A percentile compares a stretch with the other conserved stretches of the same genome.
Evolutionary conservation across 768 basidiomycete genomes (phyloP).

Genomic region (Coprinopsis marcescibilis): DNA sequence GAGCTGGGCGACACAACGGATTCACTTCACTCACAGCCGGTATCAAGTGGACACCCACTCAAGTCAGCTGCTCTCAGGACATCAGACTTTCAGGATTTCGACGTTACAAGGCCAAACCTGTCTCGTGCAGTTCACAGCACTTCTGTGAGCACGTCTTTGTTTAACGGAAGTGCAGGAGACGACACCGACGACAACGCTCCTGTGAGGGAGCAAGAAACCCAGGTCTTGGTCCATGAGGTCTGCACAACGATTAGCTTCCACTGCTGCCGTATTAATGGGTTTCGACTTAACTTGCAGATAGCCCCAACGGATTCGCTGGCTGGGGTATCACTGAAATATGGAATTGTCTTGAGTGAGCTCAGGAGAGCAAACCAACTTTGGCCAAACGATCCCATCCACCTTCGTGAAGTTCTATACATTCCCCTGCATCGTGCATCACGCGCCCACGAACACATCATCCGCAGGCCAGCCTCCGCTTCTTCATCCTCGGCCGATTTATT

Average conservation of each 20-base stretch:
- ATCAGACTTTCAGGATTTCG: constrained; percentile 22
- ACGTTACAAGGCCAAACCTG: constrained; percentile 35
- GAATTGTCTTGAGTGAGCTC: constrained; percentile 75
- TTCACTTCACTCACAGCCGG: constrained; percentile 1
- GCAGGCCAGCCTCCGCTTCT: constrained; percentile 11
- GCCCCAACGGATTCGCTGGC: constrained; percentile 72
- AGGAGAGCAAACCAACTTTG: constrained; percentile 90
- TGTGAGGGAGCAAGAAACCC: constrained; percentile 32
- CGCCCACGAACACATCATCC: constrained; percentile 29
- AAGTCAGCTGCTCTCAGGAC: constrained; percentile 21
- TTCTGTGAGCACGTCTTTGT: constrained; percentile 22
- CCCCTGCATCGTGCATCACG: constrained; percentile 59
- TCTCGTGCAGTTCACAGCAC: constrained; percentile 30
- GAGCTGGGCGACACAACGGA: constrained; percentile 5
- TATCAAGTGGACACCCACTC: constrained; percentile 19
- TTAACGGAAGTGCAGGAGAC: constrained; percentile 16
- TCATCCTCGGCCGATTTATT: constrained; percentile 14
- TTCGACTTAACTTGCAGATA: constrained; percentile 40
- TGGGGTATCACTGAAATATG: constrained; percentile 86
- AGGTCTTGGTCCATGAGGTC: constrained; percentile 60
- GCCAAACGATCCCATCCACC: constrained; percentile 88
- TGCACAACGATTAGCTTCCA: constrained; percentile 13
- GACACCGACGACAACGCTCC: constrained; percentile 14
- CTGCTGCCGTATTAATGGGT: background rate
- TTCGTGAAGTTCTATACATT: constrained; percentile 77